phyloP scores from a whole-genome alignment of 352 stramenopile genomes.

The Thalassiosira hispida region DNA sequence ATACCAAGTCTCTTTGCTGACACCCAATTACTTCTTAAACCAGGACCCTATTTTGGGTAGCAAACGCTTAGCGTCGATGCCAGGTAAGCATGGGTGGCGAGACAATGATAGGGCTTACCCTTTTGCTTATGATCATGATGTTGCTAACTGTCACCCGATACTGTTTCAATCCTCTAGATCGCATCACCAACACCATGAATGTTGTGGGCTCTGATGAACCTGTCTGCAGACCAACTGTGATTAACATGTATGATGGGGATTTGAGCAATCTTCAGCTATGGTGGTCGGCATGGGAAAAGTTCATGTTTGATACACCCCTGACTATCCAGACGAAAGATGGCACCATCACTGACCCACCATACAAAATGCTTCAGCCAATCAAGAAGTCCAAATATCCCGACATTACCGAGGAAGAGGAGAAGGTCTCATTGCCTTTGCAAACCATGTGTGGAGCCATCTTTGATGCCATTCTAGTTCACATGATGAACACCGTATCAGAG shows the following conservation, averaged over 20 bases:
- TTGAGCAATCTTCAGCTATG: constrained; percentile 74
- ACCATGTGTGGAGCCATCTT: constrained; percentile 87
- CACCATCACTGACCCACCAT: constrained; percentile 55
- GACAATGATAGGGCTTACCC: neutral
- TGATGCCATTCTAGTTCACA: constrained; percentile 88
- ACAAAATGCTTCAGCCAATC: constrained; percentile 85
- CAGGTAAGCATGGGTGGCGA: constrained; percentile 40
- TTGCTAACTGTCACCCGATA: neutral
- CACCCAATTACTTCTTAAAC: neutral
- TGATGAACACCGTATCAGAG: constrained; percentile 85
- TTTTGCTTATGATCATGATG: neutral
- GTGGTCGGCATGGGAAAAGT: constrained; percentile 83
- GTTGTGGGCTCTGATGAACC: constrained; percentile 62
- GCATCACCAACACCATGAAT: constrained; percentile 88
- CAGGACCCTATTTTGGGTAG: constrained; percentile 80
- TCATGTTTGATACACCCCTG: constrained; percentile 85
- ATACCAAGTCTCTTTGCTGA: neutral
- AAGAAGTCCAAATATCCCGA: constrained; percentile 87
- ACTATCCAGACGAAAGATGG: constrained; percentile 68
- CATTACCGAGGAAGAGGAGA: constrained; percentile 84
- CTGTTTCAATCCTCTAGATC: constrained; percentile 51
- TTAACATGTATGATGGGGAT: constrained; percentile 86
- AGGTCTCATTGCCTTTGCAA: constrained; percentile 85
- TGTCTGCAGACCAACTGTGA: constrained; percentile 85
- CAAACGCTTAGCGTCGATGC: constrained; percentile 87